Base-by-base conservation (phyloP, 2,329 filamentous ascomycete genomes). In the Lachnellula occidentalis region DNA sequence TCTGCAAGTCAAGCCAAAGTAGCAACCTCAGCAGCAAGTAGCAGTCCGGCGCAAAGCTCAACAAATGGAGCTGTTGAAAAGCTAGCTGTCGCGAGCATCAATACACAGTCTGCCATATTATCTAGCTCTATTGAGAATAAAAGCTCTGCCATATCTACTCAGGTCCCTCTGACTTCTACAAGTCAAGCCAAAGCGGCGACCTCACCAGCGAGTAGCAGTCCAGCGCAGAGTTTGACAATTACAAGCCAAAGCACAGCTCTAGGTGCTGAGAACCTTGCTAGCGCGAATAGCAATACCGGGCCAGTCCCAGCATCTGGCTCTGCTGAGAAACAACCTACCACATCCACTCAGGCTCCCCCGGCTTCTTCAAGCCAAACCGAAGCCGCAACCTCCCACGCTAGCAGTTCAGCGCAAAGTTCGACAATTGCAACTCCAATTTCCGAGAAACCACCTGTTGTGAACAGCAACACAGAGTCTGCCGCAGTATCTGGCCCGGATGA, bases 11-110 rank as follows among this genome's bases (percentile, higher is more conserved):
- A 31, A 31, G 8, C 8, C 27, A 31, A 31, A 12, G 51, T 47
- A n/a, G 37, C 51, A 14, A 51, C 48, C 42, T 55, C 53, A 31
- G 48, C 50, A 31, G 19, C 48, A 12, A 48, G 53, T 34, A 24
- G 43, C 17, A 7, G 37, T 8, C 45, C 51, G 8, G 22, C 27
- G 15, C 4, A 34, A 11, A 21, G n/a, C 12, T n/a, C 41, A 4
- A 27, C 14, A 17, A 34, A 47, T 43, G 46, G 6, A 43, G n/a
- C 41, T n/a, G 21, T 19, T 19, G 19, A 9, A 17, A 19, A 19
- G 4, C n/a, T 43, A 3, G 21, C 41, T 12, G 6, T 19, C 17
- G 36, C 36, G 36, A 15, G 17, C 8, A 43, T 5, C 17, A 7
- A 43, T 12, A 22, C 41, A 5, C 41, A 43, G 21, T n/a, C 41